These are phyloP conservation scores for Alternaria sp. DNA, from an alignment of 2,329 filamentous ascomycete species.

Conservation along the genomic window DNA sequence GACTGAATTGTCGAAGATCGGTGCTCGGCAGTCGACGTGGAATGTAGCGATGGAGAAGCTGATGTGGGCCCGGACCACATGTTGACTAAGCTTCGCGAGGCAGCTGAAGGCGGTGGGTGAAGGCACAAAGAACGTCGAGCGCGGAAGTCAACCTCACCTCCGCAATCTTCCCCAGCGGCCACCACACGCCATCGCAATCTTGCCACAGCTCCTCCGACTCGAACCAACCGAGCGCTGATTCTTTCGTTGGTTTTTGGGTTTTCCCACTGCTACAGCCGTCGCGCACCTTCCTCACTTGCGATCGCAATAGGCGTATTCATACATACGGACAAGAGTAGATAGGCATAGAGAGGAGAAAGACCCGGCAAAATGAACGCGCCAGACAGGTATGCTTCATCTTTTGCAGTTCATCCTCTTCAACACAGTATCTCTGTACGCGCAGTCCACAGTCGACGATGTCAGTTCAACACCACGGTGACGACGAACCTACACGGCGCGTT, in stretches of 20 bases:
- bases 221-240: neutral
- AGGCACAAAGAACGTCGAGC: constrained; percentile 24
- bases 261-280: neutral
- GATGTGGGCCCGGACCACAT: neutral
- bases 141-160: constrained; percentile 15
- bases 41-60: neutral
- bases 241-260: neutral
- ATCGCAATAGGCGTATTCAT: neutral
- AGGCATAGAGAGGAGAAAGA: constrained; percentile 9
- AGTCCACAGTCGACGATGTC: constrained; percentile 1
- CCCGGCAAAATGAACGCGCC: constrained; percentile 45
- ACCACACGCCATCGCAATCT: neutral
- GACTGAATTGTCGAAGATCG: neutral
- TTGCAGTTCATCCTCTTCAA: neutral
- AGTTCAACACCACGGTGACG: neutral
- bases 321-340: neutral
- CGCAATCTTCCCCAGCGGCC: constrained; percentile 6
- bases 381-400: constrained; percentile 39
- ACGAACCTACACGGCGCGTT: constrained; percentile 6
- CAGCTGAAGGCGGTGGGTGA: constrained; percentile 18
- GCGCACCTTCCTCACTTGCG: constrained; percentile 1
- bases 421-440: constrained; percentile 6
- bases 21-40: neutral
- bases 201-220: neutral
- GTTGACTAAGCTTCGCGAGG: constrained; percentile 10